Conservation (phyloP, 2,329 filamentous ascomycete species). For the Nakataea oryzae region DNA sequence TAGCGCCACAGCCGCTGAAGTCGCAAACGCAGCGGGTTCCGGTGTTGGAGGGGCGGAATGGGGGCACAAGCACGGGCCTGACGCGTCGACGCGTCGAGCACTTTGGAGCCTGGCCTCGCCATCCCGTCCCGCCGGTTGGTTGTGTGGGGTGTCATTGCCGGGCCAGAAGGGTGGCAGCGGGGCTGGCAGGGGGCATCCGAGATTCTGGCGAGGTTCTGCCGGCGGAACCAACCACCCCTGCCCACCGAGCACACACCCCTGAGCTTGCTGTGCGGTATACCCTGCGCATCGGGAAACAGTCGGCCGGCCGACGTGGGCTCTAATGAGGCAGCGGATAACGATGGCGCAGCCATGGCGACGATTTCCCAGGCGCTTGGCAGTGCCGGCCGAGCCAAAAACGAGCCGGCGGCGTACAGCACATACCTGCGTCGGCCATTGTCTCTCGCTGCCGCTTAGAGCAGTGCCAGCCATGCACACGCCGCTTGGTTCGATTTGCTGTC, state of each 20-base stretch:
- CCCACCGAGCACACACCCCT: too few relatives aligned
- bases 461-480: too few relatives aligned
- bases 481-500: neutral
- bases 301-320: neutral
- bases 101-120: neutral
- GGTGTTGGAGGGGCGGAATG: neutral
- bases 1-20: neutral
- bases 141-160: too few relatives aligned
- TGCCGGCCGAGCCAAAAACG: neutral
- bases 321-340: neutral
- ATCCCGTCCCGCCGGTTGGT: too few relatives aligned
- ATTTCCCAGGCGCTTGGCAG: neutral
- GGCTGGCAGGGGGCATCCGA: neutral
- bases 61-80: neutral
- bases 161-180: neutral
- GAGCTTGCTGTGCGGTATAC: neutral
- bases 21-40: neutral
- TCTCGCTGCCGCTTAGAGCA: too few relatives aligned
- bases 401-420: too few relatives aligned
- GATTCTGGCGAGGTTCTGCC: conserved; percentile 1
- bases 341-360: neutral
- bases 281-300: too few relatives aligned
- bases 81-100: conserved; percentile 12
- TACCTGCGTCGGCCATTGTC: too few relatives aligned
- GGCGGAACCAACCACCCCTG: neutral